Conservation (phyloP, 345 rosid species). For the Eucalyptus pauciflora region DNA sequence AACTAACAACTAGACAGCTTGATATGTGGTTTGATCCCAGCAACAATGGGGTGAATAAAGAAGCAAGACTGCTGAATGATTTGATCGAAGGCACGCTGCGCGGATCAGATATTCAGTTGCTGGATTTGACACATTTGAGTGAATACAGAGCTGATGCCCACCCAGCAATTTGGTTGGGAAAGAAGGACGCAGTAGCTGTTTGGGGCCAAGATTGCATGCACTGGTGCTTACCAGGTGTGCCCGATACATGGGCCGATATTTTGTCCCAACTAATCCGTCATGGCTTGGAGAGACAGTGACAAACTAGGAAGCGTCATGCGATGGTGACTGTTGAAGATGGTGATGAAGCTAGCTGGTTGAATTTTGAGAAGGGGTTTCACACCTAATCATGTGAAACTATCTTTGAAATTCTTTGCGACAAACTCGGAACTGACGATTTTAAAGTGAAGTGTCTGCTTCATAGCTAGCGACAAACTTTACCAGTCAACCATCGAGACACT, state of each 20-base stretch:
- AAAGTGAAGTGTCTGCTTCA: neutral
- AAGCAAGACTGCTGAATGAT: slow-evolving; percentile 62
- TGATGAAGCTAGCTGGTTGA: neutral
- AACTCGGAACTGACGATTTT: neutral
- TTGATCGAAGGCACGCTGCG: slow-evolving; percentile 28
- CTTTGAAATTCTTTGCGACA: neutral
- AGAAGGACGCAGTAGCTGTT: slow-evolving; percentile 72
- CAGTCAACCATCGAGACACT: neutral
- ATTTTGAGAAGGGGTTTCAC: neutral
- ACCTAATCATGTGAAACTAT: neutral
- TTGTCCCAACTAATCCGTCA: slow-evolving; percentile 37
- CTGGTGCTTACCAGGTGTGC: slow-evolving; percentile 97
- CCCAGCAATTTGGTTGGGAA: slow-evolving; percentile 92
- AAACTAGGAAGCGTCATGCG: neutral
- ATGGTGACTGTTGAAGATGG: neutral
- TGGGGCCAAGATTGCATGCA: slow-evolving; percentile 99
- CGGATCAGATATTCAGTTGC: slow-evolving; percentile 42
- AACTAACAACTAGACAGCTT: slow-evolving; percentile 61
- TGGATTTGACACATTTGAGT: slow-evolving; percentile 67
- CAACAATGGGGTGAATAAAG: slow-evolving; percentile 78
- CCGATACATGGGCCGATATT: slow-evolving; percentile 90
- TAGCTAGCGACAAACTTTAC: neutral
- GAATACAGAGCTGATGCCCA: slow-evolving; percentile 95
- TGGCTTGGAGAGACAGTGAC: slow-evolving; percentile 4
- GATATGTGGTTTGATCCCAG: slow-evolving; percentile 92